Percentiles rank a stretch among this genome's conserved stretches.
phyloP scores from a whole-genome alignment of 768 basidiomycete genomes.

The Lactifluus rugatus region DNA sequence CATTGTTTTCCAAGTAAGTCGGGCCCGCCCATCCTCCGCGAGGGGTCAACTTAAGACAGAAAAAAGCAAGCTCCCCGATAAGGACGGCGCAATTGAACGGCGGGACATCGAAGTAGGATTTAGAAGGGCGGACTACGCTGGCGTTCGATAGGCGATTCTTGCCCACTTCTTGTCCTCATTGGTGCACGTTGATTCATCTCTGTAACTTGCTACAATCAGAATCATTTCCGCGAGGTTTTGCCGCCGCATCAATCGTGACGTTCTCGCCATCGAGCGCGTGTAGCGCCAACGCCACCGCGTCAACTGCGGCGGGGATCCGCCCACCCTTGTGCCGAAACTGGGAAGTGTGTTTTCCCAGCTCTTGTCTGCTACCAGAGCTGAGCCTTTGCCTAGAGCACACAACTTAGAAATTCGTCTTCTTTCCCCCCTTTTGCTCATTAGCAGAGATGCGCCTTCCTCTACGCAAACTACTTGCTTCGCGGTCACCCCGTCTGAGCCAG shows the following conservation, averaged over 20 bases:
- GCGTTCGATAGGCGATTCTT: too few species aligned
- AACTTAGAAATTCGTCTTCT: background rate
- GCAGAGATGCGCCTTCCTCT: background rate
- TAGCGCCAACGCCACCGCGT: too few species aligned
- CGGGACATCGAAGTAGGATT: too few species aligned
- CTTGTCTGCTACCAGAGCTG: too few species aligned
- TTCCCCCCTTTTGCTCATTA: background rate
- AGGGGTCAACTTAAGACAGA: background rate
- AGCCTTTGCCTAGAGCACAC: too few species aligned
- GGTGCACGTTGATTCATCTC: too few species aligned
- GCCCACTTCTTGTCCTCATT: too few species aligned
- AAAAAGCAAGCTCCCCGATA: background rate
- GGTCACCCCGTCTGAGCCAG: background rate
- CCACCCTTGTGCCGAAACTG: background rate
- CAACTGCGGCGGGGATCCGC: background rate
- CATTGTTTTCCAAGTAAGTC: background rate
- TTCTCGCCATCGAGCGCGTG: too few species aligned
- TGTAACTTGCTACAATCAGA: too few species aligned
- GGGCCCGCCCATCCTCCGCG: background rate
- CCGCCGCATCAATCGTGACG: too few species aligned
- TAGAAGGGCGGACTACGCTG: background rate
- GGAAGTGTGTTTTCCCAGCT: too few species aligned
- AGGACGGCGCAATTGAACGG: background rate
- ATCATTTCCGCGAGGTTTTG: too few species aligned
- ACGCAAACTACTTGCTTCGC: background rate